Base-by-base conservation (phyloP, 345 rosid species). In the Camelina neglecta region DNA sequence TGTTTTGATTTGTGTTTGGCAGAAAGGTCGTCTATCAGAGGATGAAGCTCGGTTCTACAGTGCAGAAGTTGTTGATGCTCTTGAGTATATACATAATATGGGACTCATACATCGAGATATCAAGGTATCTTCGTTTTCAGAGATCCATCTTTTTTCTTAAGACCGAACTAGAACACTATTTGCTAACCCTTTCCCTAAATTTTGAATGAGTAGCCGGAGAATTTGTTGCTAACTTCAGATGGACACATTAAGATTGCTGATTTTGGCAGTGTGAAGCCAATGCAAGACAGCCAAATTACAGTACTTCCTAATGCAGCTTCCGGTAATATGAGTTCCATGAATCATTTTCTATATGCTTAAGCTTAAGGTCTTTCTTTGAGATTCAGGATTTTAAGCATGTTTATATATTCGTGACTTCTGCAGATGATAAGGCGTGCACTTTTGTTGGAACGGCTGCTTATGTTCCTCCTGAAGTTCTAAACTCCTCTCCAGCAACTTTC, bases 401-500 rank as follows among this genome's bases (percentile, higher is more conserved):
- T 39, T n/a, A 23, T 49, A 49, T 8, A 62, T 24, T 71, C 31
- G 21, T 74, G 29, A 35, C 65, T 76, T 71, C 39, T 72, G 69
- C 85, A 94, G 99, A 90, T 78, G 99, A 95, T 75, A 95, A 93
- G 85, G 94, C 93, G 11, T 90, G 97, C 83, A 92, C 81, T 65
- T 92, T 95, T 71, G 97, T 95, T 29, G 99, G 99, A 16, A 95
- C 99, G 63, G 99, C 99, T 38, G 98, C 99, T 20, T 95, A 95
- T 77, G 98, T 95, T 47, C 98, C 99, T 66, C 98, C 98, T 13
- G 97, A 95, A 86, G 99, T 92, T 76, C 92, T 95, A 64, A 90
- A 93, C 77, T 92, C 99, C 67, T 95, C 99, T 72, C 98, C 99
- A 11, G 99, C 98, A 75, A 95, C 99, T 57, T 86, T 93, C 51